Evolutionary conservation across 192 early-diverging fungal species (phyloP).

Genomic region (Lunasporangiospora selenospora): DNA sequence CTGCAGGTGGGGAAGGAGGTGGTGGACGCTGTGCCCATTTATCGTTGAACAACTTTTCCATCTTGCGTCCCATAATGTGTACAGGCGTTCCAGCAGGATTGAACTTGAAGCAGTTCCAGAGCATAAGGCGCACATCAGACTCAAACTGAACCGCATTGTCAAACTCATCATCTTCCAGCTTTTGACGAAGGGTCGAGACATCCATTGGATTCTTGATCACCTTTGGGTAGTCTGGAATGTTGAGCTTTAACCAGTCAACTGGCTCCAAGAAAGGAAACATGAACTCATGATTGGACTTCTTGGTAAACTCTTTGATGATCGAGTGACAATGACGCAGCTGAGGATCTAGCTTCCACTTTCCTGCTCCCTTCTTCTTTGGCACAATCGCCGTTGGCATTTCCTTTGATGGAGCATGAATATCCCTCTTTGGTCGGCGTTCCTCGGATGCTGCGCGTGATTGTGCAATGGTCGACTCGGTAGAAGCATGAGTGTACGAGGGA

Average conservation of each 20-base stretch:
- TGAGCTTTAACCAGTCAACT: constrained; percentile 84
- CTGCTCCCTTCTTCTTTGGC: constrained; percentile 34
- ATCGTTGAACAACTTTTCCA: constrained; percentile 74
- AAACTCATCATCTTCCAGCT: constrained; percentile 70
- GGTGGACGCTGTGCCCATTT: constrained; percentile 65
- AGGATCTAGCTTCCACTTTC: constrained; percentile 59
- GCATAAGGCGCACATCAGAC: constrained; percentile 72
- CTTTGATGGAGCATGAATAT: constrained; percentile 66
- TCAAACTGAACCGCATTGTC: constrained; percentile 64
- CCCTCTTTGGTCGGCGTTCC: constrained; percentile 71
- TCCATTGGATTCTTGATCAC: constrained; percentile 88
- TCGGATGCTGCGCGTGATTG: constrained; percentile 47
- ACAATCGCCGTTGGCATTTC: constrained; percentile 36
- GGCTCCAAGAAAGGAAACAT: constrained; percentile 82
- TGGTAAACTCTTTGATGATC: constrained; percentile 73
- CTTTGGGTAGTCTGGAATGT: constrained; percentile 89
- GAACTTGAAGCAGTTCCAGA: constrained; percentile 81
- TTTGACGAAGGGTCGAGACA: constrained; percentile 69
- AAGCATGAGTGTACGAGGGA: constrained; percentile 1
- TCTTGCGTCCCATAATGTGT: constrained; percentile 65
- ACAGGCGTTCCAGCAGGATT: constrained; percentile 68
- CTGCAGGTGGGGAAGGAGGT: constrained; percentile 21
- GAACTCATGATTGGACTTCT: constrained; percentile 70
- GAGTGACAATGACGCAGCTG: constrained; percentile 68
- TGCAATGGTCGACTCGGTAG: constrained; percentile 1